Evolutionary conservation across 208 protist species (phyloP).

Genomic region (Porcisia hertigi): DNA sequence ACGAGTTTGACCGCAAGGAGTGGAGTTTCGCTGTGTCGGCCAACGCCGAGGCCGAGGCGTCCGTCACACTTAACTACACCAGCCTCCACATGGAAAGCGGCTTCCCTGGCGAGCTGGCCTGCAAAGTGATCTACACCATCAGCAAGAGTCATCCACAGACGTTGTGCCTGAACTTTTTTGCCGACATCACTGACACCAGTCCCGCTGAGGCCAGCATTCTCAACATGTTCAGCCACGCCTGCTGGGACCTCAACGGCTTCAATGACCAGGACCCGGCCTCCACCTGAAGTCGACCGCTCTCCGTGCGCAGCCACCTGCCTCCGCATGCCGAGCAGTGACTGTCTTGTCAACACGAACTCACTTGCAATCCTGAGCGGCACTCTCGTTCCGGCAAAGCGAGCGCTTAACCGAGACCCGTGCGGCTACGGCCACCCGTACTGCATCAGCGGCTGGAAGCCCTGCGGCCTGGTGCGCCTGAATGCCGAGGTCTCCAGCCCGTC

Average conservation of each 20-base stretch:
- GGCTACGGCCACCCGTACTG: conserved; percentile 57
- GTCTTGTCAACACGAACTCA: conserved; percentile 33
- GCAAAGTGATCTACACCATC: conserved; percentile 38
- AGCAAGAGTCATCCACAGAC: conserved; percentile 20
- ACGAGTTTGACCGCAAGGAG: conserved; percentile 52
- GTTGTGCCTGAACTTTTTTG: conserved; percentile 35
- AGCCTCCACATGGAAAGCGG: conserved; percentile 64
- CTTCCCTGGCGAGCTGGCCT: conserved; percentile 54
- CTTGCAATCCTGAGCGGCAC: conserved; percentile 40
- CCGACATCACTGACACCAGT: conserved; percentile 35
- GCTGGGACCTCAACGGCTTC: conserved; percentile 69
- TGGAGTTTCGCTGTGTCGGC: conserved; percentile 42
- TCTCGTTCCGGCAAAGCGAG: conserved; percentile 22
- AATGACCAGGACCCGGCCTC: conserved; percentile 12
- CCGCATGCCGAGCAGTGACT: conserved; percentile 29
- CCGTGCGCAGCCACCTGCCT: conserved; percentile 41
- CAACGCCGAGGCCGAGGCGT: no score
- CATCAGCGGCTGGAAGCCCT: conserved; percentile 34
- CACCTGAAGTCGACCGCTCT: conserved; percentile 17
- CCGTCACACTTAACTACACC: conserved; percentile 33
- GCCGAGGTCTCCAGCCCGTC: conserved; percentile 36
- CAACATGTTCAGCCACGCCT: conserved; percentile 68
- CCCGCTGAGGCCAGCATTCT: conserved; percentile 46
- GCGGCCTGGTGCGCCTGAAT: conserved; percentile 25
- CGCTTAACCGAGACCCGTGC: conserved; percentile 42